Evolutionary conservation across 192 early-diverging fungal genomes (phyloP).

Genomic region (Backusella tuberculispora): DNA sequence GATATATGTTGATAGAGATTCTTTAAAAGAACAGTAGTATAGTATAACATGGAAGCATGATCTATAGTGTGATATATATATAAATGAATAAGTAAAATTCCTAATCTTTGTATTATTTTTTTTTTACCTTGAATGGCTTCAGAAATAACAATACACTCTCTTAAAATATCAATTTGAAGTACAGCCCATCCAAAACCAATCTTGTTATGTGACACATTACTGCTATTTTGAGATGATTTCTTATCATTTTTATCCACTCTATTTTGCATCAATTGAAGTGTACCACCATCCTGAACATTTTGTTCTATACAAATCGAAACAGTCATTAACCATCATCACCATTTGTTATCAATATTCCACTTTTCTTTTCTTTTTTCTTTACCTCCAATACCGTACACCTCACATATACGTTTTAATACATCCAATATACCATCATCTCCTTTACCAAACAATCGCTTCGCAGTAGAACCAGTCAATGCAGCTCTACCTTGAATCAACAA

Average conservation of each 20-base stretch:
- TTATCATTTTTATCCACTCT: neutral
- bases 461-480: neutral
- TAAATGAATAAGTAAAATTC: neutral
- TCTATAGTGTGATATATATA: slow-evolving; percentile 48
- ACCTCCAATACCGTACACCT: slow-evolving; percentile 68
- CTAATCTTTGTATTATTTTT: neutral
- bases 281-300: slow-evolving; percentile 38
- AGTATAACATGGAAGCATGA: slow-evolving; percentile 62
- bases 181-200: slow-evolving; percentile 71
- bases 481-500: slow-evolving; percentile 39
- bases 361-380: neutral
- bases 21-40: slow-evolving; percentile 67
- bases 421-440: slow-evolving; percentile 61
- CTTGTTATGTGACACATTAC: neutral
- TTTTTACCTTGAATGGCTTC: slow-evolving; percentile 69
- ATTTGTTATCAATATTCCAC: neutral
- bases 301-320: slow-evolving; percentile 1
- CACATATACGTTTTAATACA: slow-evolving; percentile 68
- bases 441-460: neutral
- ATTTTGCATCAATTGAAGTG: slow-evolving; percentile 22
- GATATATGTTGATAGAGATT: slow-evolving; percentile 63
- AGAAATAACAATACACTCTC: slow-evolving; percentile 72
- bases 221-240: neutral
- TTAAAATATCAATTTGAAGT: slow-evolving; percentile 76
- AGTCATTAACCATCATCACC: too few relatives aligned